Conservation (phyloP, 2,329 filamentous ascomycete genomes). For the Trematosphaeria pertusa region DNA sequence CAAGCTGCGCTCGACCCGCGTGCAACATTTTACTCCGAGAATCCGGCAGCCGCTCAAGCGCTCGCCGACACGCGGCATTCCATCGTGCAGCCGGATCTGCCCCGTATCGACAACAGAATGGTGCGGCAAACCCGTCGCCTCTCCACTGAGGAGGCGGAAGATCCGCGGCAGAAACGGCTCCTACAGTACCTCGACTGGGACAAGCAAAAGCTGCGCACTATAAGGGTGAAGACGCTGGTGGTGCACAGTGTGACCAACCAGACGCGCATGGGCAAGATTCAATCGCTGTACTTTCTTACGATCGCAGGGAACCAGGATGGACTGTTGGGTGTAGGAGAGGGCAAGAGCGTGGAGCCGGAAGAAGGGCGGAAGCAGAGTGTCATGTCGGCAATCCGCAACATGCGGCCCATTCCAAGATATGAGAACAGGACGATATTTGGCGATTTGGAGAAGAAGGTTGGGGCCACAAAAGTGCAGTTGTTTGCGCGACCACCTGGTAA, state of each 20-base stretch:
- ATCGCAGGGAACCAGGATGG: slow-evolving; percentile 89
- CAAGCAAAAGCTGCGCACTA: slow-evolving; percentile 53
- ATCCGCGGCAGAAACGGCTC: slow-evolving; percentile 58
- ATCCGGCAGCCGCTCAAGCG: slow-evolving; percentile 57
- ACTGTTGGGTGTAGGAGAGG: slow-evolving; percentile 85
- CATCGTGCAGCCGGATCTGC: slow-evolving; percentile 59
- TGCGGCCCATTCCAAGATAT: slow-evolving; percentile 90
- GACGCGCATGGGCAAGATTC: slow-evolving; percentile 94
- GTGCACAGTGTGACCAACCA: slow-evolving; percentile 82
- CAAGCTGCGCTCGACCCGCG: slow-evolving; percentile 52
- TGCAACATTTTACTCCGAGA: slow-evolving; percentile 55
- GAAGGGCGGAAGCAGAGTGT: slow-evolving; percentile 75
- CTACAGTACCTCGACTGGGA: slow-evolving; percentile 64
- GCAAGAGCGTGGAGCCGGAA: slow-evolving; percentile 78
- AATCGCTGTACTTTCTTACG: slow-evolving; percentile 74
- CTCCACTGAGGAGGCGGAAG: slow-evolving; percentile 49
- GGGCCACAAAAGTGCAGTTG: slow-evolving; percentile 84
- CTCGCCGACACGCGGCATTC: slow-evolving; percentile 55
- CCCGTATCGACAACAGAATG: slow-evolving; percentile 51
- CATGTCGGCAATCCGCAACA: slow-evolving; percentile 85
- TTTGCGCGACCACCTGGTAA: slow-evolving; percentile 86
- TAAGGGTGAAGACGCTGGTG: slow-evolving; percentile 77
- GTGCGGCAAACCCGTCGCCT: slow-evolving; percentile 40
- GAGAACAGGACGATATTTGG: slow-evolving; percentile 93
- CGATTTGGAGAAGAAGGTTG: slow-evolving; percentile 81